Evolutionary conservation across 2,329 filamentous ascomycete genomes (phyloP), one percentile per base, ranked within the genome.

Genomic region (Calonectria hawksworthii): DNA sequence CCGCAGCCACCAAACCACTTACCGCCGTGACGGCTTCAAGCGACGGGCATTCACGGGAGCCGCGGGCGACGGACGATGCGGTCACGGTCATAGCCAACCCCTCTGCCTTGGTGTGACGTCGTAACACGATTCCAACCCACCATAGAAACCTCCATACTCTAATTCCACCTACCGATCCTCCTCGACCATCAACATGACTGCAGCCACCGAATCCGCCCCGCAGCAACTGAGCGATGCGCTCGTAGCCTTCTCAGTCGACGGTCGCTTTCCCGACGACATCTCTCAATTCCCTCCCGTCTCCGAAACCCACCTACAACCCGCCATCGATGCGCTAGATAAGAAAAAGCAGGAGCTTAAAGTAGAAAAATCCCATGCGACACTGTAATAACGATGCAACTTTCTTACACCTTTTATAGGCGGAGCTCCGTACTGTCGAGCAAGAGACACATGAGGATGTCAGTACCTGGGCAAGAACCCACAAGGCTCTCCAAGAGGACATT

Each of bases 381-480:
- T 71, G 74, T 47, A 50, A 75, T 78, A 67, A 77, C 56, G n/a
- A 63, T 63, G 14, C n/a, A 63, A 63, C 23, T 30, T 41, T 63
- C 56, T 81, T 70, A 81, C 75, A 54, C 70, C 36, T 68, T 51
- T 30, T 56, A 36, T 73, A 86, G 85, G 70, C 90, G 74, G 93
- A 98, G 80, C 94, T 99, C 73, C 93, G 93, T 77, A 85, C 88
- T 28, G 91, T 97, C 75, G 98, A 96, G 84, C 91, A 92, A 82
- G 92, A 95, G 78, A 94, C 93, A 23, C 94, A 93, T 72, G 91
- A 93, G 50, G 94, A 98, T 81, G 94, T 98, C 66, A 94, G 95
- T 82, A 91, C 93, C 67, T 99, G 96, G 96, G 94, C 98, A 72
- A 87, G 89, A 67, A 95, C 97, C 84, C 95, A 96, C 63, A 95